Percentiles rank a stretch among this genome's conserved stretches.
Evolutionary conservation across 2,329 filamentous ascomycete species (phyloP).

Genomic region (Calonectria pauciramosa): DNA sequence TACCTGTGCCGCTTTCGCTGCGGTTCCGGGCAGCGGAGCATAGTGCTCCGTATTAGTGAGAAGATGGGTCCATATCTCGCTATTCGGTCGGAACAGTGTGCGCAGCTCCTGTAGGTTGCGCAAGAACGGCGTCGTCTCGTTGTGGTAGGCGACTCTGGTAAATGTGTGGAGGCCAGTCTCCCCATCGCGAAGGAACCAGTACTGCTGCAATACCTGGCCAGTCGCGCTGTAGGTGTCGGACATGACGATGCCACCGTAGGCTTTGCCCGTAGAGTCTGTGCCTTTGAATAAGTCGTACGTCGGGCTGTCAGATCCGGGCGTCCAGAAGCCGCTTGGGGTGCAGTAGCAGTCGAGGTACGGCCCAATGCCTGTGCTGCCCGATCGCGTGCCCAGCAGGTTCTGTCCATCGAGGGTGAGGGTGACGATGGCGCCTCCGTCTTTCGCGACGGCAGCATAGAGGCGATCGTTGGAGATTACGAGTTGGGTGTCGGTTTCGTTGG

Average conservation of each 20-base stretch:
- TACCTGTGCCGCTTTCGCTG: slow-evolving; percentile 55
- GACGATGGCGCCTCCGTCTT: slow-evolving; percentile 53
- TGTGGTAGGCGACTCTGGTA: slow-evolving; percentile 71
- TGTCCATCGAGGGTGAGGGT: slow-evolving; percentile 53
- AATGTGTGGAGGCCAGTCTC: slow-evolving; percentile 75
- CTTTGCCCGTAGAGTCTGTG: slow-evolving; percentile 61
- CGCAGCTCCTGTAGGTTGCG: slow-evolving; percentile 73
- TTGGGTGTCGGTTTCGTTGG: slow-evolving; percentile 51
- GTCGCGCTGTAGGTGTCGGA: slow-evolving; percentile 70
- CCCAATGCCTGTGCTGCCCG: slow-evolving; percentile 59
- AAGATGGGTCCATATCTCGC: slow-evolving; percentile 72
- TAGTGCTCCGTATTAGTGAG: slow-evolving; percentile 69
- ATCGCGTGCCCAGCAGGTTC: slow-evolving; percentile 63
- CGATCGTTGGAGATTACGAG: slow-evolving; percentile 56
- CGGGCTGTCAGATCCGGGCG: slow-evolving; percentile 64
- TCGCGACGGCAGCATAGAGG: slow-evolving; percentile 53
- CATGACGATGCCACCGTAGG: slow-evolving; percentile 72
- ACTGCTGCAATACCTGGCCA: slow-evolving; percentile 72
- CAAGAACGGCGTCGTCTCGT: slow-evolving; percentile 67
- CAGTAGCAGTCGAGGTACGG: slow-evolving; percentile 77
- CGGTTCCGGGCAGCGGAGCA: slow-evolving; percentile 59
- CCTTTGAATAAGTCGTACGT: slow-evolving; percentile 61
- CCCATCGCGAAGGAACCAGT: slow-evolving; percentile 74
- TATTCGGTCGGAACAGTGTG: slow-evolving; percentile 72
- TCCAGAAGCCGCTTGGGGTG: slow-evolving; percentile 70